These are phyloP conservation scores for Fusarium miscanthi DNA, from an alignment of 2,329 filamentous ascomycete species.

Conservation along the genomic window DNA sequence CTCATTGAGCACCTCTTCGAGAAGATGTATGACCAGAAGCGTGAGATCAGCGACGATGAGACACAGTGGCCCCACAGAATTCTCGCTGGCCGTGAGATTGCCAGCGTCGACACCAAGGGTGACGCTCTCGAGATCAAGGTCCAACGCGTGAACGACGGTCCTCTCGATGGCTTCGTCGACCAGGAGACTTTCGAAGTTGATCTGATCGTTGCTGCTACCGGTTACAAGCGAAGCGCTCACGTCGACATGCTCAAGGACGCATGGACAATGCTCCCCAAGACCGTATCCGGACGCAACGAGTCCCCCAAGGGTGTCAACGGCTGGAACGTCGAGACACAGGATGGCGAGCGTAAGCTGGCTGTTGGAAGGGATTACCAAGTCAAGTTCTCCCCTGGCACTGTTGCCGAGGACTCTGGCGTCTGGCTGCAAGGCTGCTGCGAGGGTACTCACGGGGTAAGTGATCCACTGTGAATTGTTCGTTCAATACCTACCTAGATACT, in stretches of 20 bases:
- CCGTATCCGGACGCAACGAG: constrained; percentile 44
- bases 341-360: constrained; percentile 63
- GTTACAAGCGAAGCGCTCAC: constrained; percentile 83
- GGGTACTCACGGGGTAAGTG: constrained; percentile 86
- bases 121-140: constrained; percentile 70
- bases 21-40: constrained; percentile 85
- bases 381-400: constrained; percentile 73
- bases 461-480: constrained; percentile 1
- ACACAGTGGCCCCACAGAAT: constrained; percentile 85
- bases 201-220: constrained; percentile 86
- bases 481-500: constrained; percentile 14
- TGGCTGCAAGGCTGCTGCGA: constrained; percentile 97
- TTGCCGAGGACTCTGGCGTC: constrained; percentile 80
- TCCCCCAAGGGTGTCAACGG: constrained; percentile 52
- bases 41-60: constrained; percentile 75
- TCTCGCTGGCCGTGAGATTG: constrained; percentile 74
- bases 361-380: constrained; percentile 85
- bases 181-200: constrained; percentile 78
- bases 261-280: constrained; percentile 71
- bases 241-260: constrained; percentile 78
- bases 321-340: constrained; percentile 55
- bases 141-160: constrained; percentile 56
- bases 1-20: constrained; percentile 91
- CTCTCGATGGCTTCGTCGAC: constrained; percentile 55
- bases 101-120: constrained; percentile 65